Evolutionary conservation across 2,329 filamentous ascomycete genomes (phyloP).

Genomic region (Aspergillus quadrilineatus): DNA sequence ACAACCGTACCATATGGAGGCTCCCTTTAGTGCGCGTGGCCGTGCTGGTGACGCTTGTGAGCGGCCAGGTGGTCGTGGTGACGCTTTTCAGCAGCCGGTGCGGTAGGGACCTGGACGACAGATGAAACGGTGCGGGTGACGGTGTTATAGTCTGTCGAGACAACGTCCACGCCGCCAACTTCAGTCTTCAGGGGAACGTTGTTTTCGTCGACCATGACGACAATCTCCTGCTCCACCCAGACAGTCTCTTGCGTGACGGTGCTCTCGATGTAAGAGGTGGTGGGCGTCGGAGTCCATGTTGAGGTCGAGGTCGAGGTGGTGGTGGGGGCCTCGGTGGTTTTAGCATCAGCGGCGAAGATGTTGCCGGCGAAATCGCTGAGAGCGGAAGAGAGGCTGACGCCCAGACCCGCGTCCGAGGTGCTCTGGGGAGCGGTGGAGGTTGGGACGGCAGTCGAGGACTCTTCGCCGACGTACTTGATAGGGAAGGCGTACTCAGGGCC

Average conservation of each 20-base stretch:
- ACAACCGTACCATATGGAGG: conserved; percentile 4
- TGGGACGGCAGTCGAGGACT: conserved; percentile 6
- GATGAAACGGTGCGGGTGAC: conserved; percentile 25
- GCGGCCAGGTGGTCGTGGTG: conserved; percentile 19
- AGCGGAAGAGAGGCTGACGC: conserved; percentile 6
- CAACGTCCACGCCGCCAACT: conserved; percentile 23
- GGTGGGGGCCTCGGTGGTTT: background rate
- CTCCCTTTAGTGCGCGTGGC: conserved; percentile 19
- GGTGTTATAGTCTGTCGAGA: conserved; percentile 27
- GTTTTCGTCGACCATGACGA: conserved; percentile 28
- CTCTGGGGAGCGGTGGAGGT: background rate
- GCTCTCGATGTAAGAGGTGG: conserved; percentile 25
- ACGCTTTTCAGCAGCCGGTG: conserved; percentile 18
- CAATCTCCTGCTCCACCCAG: conserved; percentile 31
- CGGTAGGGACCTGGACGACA: conserved; percentile 22
- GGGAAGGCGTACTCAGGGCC: conserved; percentile 44
- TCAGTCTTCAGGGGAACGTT: conserved; percentile 27
- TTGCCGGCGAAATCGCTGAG: conserved; percentile 11
- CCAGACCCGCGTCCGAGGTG: background rate
- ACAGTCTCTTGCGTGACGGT: conserved; percentile 29
- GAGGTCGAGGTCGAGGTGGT: conserved; percentile 16
- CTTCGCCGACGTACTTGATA: conserved; percentile 15
- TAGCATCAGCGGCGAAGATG: conserved; percentile 2
- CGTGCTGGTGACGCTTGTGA: conserved; percentile 27
- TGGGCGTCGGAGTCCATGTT: conserved; percentile 25